These are phyloP conservation scores for Rubia balearica DNA, from an alignment of 305 asterid species.

Conservation along the genomic window DNA sequence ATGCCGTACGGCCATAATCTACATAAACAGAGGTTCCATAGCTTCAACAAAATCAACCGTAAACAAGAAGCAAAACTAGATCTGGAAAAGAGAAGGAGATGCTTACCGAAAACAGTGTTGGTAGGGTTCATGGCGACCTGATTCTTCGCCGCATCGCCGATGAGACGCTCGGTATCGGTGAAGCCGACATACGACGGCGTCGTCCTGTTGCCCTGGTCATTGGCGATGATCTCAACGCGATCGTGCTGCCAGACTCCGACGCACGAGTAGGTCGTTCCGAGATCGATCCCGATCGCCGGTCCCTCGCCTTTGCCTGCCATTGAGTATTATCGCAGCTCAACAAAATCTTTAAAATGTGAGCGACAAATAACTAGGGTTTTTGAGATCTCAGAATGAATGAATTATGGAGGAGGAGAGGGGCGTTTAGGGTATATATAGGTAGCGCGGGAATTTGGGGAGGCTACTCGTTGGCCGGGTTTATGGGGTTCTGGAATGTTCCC, in stretches of 20 bases:
- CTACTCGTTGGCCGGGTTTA: conserved; percentile 4
- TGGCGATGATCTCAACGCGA: conserved; percentile 30
- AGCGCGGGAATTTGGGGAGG: background rate
- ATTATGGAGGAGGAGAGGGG: background rate
- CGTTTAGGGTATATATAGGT: background rate
- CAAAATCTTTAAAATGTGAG: background rate
- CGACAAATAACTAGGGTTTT: background rate
- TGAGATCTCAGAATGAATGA: background rate
- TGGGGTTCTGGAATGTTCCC: conserved; percentile 21
- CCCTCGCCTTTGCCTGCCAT: conserved; percentile 39
- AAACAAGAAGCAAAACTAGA: background rate
- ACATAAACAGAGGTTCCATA: background rate
- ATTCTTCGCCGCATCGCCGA: conserved; percentile 36
- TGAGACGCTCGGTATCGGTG: conserved; percentile 32
- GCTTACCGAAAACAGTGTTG: conserved; percentile 31
- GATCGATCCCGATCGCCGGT: conserved; percentile 32
- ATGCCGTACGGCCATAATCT: background rate
- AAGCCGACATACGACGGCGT: conserved; percentile 34
- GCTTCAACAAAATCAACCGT: background rate
- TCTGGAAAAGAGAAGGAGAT: background rate
- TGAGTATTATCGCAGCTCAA: background rate
- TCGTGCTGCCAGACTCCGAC: conserved; percentile 38
- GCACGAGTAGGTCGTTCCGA: conserved; percentile 32
- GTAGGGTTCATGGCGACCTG: conserved; percentile 36
- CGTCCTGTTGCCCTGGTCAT: conserved; percentile 35